Evolutionary conservation across 345 rosid species (phyloP).

Genomic region (Eucalyptus tenuipes): DNA sequence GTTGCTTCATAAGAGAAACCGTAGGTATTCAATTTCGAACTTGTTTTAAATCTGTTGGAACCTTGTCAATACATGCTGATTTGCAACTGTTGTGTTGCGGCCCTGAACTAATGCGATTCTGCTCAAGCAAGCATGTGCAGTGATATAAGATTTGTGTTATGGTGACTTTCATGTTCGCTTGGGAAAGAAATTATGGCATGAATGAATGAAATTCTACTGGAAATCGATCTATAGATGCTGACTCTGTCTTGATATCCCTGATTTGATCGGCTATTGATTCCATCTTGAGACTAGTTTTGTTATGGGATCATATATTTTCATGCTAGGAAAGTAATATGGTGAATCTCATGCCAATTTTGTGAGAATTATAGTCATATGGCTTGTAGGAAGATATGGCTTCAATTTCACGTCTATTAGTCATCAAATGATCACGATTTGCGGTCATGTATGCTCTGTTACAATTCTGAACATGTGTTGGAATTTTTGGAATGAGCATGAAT

Average conservation of each 20-base stretch:
- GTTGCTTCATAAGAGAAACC: no score
- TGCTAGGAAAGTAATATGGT: background rate
- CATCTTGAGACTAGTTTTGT: background rate
- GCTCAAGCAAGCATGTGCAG: no score
- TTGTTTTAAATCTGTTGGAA: fast-evolving
- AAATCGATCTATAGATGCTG: fast-evolving
- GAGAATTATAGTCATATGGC: background rate
- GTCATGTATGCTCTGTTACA: fast-evolving
- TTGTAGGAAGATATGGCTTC: background rate
- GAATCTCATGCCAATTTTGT: background rate
- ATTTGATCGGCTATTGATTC: no score
- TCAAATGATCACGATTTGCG: background rate
- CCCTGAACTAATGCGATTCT: no score
- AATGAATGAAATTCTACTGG: no score
- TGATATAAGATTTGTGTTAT: background rate
- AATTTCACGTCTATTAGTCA: background rate
- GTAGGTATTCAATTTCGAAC: fast-evolving
- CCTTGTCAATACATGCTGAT: fast-evolving
- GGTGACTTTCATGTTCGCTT: no score
- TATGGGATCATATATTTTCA: background rate
- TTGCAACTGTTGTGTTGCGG: fast-evolving
- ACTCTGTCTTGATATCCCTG: fast-evolving
- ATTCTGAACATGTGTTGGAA: background rate
- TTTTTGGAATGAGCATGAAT: no score
- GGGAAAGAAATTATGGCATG: no score